Evolutionary conservation across 495 filamentous ascomycete genomes (phyloP), one percentile per base, ranked within the genome.

Genomic region (Cladorrhinum samala): DNA sequence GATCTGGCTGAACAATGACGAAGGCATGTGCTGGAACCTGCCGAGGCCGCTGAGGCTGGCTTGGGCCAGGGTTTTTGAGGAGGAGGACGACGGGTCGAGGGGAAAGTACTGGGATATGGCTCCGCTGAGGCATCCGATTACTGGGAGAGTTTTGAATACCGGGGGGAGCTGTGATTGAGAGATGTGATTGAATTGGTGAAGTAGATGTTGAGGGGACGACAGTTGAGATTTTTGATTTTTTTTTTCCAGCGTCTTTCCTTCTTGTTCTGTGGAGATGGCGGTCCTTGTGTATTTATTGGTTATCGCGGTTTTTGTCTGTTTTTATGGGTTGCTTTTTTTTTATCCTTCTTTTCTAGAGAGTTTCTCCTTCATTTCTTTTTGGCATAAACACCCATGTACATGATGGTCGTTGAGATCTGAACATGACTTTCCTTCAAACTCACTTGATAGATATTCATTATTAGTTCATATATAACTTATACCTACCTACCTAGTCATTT

Each of bases 61-160:
- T 2, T 63, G 60, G 60, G 60, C 60, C 0, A 36, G 60, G 13
- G 58, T 63, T 2, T 63, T 63, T 55, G 60, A 63, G 23, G 60
- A 63, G 13, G 51, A 55, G 1, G 51, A 52, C 2, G 14, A 51
- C 40, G 9, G 54, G 24, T n/a, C n/a, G 24, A 27, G 45, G 45
- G 45, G 25, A 23, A 47, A 60, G 49, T 52, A 60, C 16, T 63
- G 60, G 60, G 60, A 63, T 42, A 13, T 57, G 23, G 54, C 48
- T 14, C 60, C 60, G 3, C 23, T 63, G 18, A 37, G 57, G 47
- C 46, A 59, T 30, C 53, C 54, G 9, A 30, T 49, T 21, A 56
- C 27, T 9, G 60, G 60, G 13, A n/a, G 45, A 25, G 45, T 63
- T 3, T 18, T 55, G 48, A 38, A 46, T 20, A 50, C 57, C 16